Percentiles rank a stretch among this genome's conserved stretches.
Evolutionary conservation across 805 yeast species (phyloP).

Genomic region (Kodamaea neixiangensis): DNA sequence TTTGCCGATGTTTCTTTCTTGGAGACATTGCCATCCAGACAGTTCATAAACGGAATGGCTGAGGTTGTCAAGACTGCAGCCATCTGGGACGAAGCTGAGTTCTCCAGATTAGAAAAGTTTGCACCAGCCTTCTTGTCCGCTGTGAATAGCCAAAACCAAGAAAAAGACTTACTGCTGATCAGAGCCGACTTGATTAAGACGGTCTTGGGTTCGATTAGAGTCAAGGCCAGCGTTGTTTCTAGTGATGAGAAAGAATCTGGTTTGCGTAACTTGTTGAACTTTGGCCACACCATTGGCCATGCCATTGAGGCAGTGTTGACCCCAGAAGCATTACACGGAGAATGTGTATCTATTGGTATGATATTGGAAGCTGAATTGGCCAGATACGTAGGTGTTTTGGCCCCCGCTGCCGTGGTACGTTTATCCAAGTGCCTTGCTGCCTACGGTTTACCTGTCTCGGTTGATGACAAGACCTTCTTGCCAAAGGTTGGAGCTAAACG

Average conservation of each 20-base stretch:
- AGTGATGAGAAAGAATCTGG: slow-evolving; percentile 95
- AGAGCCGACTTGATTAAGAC: slow-evolving; percentile 73
- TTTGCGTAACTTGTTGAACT: slow-evolving; percentile 85
- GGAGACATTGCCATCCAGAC: slow-evolving; percentile 86
- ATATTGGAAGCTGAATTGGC: slow-evolving; percentile 92
- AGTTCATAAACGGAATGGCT: slow-evolving; percentile 97
- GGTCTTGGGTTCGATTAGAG: slow-evolving; percentile 82
- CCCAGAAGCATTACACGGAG: slow-evolving; percentile 96
- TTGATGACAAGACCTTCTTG: slow-evolving; percentile 67
- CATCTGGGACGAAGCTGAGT: slow-evolving; percentile 91
- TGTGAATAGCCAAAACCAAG: slow-evolving; percentile 39
- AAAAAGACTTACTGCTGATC: slow-evolving; percentile 57
- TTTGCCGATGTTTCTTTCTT: slow-evolving; percentile 86
- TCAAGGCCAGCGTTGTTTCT: slow-evolving; percentile 92
- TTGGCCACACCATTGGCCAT: slow-evolving; percentile 97
- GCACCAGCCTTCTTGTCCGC: slow-evolving; percentile 68
- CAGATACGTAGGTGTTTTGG: slow-evolving; percentile 83
- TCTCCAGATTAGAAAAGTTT: slow-evolving; percentile 77
- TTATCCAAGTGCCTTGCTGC: slow-evolving; percentile 78
- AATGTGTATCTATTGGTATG: slow-evolving; percentile 98
- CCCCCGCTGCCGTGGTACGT: slow-evolving; percentile 94
- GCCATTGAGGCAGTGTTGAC: slow-evolving; percentile 97
- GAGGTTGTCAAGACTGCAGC: slow-evolving; percentile 98
- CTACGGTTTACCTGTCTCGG: slow-evolving; percentile 81
- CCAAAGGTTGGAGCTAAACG: slow-evolving; percentile 67